Evolutionary conservation across 2,329 filamentous ascomycete genomes (phyloP).

Genomic region (Periconia sp.): DNA sequence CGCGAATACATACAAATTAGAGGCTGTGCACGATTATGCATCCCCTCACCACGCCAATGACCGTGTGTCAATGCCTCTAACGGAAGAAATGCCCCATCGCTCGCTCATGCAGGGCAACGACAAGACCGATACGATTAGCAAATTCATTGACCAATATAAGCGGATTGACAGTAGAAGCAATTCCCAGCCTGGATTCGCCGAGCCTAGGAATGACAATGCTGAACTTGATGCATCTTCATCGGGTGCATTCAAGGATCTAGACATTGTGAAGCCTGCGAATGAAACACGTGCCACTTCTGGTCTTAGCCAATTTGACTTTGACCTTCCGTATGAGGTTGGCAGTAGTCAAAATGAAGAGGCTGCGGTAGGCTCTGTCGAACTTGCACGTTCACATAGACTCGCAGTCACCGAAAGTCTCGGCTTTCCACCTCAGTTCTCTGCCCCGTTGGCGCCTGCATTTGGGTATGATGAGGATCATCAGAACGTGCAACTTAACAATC

Average conservation of each 20-base stretch:
- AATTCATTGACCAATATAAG: conserved; percentile 39
- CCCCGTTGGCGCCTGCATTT: conserved; percentile 36
- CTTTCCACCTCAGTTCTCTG: conserved; percentile 26
- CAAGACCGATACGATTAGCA: conserved; percentile 42
- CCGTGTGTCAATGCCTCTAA: conserved; percentile 16
- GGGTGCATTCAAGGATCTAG: background rate
- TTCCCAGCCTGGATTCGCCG: conserved; percentile 5
- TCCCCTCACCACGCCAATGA: conserved; percentile 13
- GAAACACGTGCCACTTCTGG: conserved; percentile 12
- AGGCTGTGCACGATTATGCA: conserved; percentile 21
- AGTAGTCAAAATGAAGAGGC: background rate
- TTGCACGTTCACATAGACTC: conserved; percentile 7
- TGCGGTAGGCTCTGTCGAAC: background rate
- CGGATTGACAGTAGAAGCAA: conserved; percentile 10
- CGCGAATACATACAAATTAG: conserved; percentile 19
- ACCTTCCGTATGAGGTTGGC: conserved; percentile 4
- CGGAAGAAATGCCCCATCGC: conserved; percentile 18
- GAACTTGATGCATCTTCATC: background rate
- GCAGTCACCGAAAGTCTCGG: conserved; percentile 21
- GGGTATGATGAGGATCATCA: conserved; percentile 20
- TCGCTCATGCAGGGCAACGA: conserved; percentile 13
- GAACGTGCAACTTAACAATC: conserved; percentile 10
- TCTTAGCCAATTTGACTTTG: conserved; percentile 35
- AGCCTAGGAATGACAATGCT: background rate
- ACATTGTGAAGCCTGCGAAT: conserved; percentile 4